Evolutionary conservation across 306 rosid species (phyloP).

Genomic region (Abrus precatorius): DNA sequence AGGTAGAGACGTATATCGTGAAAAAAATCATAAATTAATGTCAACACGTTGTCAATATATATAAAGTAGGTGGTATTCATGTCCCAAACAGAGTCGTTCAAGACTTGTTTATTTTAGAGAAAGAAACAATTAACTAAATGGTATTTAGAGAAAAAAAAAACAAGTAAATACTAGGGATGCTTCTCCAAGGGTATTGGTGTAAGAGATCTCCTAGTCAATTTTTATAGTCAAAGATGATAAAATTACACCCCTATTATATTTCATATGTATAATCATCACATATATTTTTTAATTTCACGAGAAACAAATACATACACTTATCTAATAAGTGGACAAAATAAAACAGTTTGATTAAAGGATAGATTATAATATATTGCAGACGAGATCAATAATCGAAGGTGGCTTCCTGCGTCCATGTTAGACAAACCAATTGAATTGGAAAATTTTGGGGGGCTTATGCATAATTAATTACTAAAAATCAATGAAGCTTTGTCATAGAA

Average conservation of each 20-base stretch:
- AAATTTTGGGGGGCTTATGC: slow-evolving; percentile 25
- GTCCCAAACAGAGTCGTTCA: slow-evolving; percentile 43
- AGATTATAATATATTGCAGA: not conserved
- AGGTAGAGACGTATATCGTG: slow-evolving; percentile 43
- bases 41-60: slow-evolving; percentile 33
- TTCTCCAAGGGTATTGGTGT: slow-evolving; percentile 25
- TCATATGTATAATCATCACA: not conserved
- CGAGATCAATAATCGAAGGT: not conserved
- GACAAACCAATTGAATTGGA: slow-evolving; percentile 42
- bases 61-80: slow-evolving; percentile 50
- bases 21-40: slow-evolving; percentile 41
- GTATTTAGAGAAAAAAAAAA: slow-evolving; percentile 28
- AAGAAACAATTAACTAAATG: slow-evolving; percentile 26
- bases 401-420: slow-evolving; percentile 33
- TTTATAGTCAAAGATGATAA: slow-evolving; percentile 23
- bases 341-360: slow-evolving; percentile 8
- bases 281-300: not conserved
- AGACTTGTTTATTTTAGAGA: slow-evolving; percentile 49
- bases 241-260: slow-evolving; percentile 23
- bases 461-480: slow-evolving; percentile 34
- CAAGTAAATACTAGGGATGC: slow-evolving; percentile 14
- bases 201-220: not conserved
- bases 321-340: slow-evolving; percentile 40
- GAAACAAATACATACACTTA: not conserved
- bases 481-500: slow-evolving; percentile 35